These are phyloP conservation scores for Usnea hakonensis DNA, from an alignment of 495 filamentous ascomycete genomes.

Conservation along the genomic window DNA sequence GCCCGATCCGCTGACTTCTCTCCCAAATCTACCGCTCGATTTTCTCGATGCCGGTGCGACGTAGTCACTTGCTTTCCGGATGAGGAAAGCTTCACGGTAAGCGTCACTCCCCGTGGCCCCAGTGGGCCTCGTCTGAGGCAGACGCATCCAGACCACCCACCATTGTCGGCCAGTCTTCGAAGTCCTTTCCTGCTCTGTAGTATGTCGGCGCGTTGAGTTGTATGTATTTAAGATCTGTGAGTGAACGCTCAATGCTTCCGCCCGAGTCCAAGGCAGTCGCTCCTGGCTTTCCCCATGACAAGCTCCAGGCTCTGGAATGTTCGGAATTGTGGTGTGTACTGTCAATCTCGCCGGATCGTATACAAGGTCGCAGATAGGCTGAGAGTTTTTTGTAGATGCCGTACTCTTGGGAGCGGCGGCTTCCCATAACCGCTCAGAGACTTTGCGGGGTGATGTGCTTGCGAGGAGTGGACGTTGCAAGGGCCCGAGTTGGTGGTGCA, in stretches of 20 bases:
- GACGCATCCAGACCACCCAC: conserved; percentile 92
- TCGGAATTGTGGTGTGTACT: conserved; percentile 78
- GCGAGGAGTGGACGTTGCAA: conserved; percentile 62
- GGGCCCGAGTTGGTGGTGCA: conserved; percentile 75
- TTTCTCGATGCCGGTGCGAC: conserved; percentile 34
- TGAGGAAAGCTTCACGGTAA: conserved; percentile 61
- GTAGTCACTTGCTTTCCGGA: conserved; percentile 70
- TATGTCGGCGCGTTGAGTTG: conserved; percentile 48
- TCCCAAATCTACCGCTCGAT: conserved; percentile 41
- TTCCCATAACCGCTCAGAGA: conserved; percentile 40
- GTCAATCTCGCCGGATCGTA: conserved; percentile 73
- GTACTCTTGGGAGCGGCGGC: conserved; percentile 26
- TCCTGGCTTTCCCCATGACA: conserved; percentile 22
- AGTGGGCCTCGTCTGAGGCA: conserved; percentile 38
- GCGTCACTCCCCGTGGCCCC: conserved; percentile 22
- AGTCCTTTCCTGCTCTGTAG: conserved; percentile 69
- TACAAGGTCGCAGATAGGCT: conserved; percentile 73
- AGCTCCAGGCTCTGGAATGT: conserved; percentile 64
- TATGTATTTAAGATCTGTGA: conserved; percentile 74
- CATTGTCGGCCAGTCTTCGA: conserved; percentile 86
- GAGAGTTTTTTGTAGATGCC: conserved; percentile 26
- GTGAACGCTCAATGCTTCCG: conserved; percentile 88
- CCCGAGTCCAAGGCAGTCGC: conserved; percentile 54
- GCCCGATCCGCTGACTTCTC: conserved; percentile 38
- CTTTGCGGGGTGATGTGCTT: conserved; percentile 53